Base-by-base conservation (phyloP, 2,329 filamentous ascomycete species). In the Chaetomium sp. region DNA sequence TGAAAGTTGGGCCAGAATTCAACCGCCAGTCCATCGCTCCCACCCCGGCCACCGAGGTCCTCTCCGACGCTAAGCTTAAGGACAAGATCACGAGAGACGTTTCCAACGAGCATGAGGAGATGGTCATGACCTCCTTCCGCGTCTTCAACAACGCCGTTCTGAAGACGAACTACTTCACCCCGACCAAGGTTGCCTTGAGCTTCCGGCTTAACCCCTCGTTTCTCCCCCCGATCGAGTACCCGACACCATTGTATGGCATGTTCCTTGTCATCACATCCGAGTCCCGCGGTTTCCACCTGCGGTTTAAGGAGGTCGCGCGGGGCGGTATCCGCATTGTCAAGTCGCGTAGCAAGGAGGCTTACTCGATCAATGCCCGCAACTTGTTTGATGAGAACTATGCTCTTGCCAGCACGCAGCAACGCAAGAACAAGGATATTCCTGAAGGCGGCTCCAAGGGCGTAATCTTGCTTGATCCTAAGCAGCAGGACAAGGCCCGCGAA, bases 381-480 rank as follows among this genome's bases (percentile, higher is more conserved):
- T 80, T 99, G 61, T 99, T 99, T 66, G 94, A 99, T 65, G 94
- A 99, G 76, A 99, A 99, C 75, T 99, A 99, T 74, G 95, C 94
- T 61, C 82, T 99, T 59, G 92, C 94, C 62, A 97, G 95, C 74
- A 99, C 94, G 0, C 94, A 99, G 74, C 94, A 99, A 76, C 89
- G 94, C 69, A 99, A 99, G 82, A 99, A 99, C 81, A 99, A 99
- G 79, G 94, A 99, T 67, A 99, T 99, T 52, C 94, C 94, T 2
- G 94, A 99, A 76, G 94, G 94, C 61, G 94, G 94, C 54, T 95
- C 92, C 66, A 99, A 99, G 78, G 94, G 94, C 75, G 94, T 99
- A 56, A 92, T 99, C 58, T 81, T 99, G 47, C 84, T 99, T 42
- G 92, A 99, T 71, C 84, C 89, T 60, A 87, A 91, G 70, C 91